A percentile compares a stretch with the other conserved stretches of the same genome.
phyloP scores from a whole-genome alignment of 2,329 filamentous ascomycete species.

The Sporothrix sp. region DNA sequence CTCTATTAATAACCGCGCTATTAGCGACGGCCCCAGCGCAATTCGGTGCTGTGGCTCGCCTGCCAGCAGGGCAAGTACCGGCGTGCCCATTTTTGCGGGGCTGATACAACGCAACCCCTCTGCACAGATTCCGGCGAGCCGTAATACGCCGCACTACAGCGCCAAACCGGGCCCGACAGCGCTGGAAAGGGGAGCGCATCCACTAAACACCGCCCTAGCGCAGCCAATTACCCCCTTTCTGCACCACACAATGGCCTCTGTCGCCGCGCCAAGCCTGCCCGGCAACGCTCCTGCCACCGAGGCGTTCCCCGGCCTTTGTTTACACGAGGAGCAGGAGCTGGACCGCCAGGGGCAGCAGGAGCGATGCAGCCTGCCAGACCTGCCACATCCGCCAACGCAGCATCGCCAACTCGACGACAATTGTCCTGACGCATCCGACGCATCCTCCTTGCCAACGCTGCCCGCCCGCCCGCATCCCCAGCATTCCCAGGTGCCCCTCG shows the following conservation, averaged over 20 bases:
- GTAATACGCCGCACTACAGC: background rate
- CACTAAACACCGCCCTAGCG: background rate
- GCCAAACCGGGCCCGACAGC: background rate
- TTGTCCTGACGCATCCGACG: background rate
- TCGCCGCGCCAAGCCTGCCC: slow-evolving; percentile 11
- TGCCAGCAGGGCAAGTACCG: slow-evolving; percentile 9
- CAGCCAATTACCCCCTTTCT: background rate
- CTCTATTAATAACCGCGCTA: background rate
- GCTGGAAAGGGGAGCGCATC: too few species aligned
- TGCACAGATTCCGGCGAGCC: slow-evolving; percentile 4
- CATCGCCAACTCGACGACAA: slow-evolving; percentile 5
- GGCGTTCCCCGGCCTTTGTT: slow-evolving; percentile 35
- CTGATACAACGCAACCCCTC: slow-evolving; percentile 10
- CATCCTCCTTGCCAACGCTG: background rate
- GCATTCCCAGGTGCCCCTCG: slow-evolving; percentile 4
- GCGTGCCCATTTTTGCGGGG: slow-evolving; percentile 8
- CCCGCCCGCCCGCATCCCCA: slow-evolving; percentile 13
- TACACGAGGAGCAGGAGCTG: slow-evolving; percentile 23
- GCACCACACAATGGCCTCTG: background rate
- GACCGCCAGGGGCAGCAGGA: slow-evolving; percentile 11
- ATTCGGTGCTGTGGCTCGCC: slow-evolving; percentile 1
- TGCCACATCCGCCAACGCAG: slow-evolving; percentile 1
- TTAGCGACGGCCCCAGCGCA: too few species aligned
- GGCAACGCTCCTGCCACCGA: slow-evolving; percentile 11
- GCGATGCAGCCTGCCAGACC: slow-evolving; percentile 10